A percentile compares a stretch with the other conserved stretches of the same genome.
phyloP scores from a whole-genome alignment of 2,329 filamentous ascomycete genomes.

The Colletotrichum coccodes region DNA sequence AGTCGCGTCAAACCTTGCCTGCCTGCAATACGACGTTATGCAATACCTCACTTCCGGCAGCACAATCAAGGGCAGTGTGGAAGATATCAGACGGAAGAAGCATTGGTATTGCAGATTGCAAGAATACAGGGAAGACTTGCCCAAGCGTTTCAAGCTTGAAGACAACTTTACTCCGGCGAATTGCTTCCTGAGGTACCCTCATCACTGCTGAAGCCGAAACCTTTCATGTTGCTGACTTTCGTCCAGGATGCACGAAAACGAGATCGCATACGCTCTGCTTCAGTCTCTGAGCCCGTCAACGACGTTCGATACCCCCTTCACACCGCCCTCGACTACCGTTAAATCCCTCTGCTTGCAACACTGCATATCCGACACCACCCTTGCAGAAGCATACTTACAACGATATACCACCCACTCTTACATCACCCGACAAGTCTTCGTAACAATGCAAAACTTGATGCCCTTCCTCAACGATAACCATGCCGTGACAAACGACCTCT shows the following conservation, averaged over 20 bases:
- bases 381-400: constrained; percentile 19
- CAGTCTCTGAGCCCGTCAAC: constrained; percentile 16
- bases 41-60: constrained; percentile 20
- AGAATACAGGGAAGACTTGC: constrained; percentile 10
- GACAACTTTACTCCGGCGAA: constrained; percentile 21
- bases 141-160: constrained; percentile 9
- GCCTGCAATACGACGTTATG: constrained; percentile 25
- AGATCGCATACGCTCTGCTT: constrained; percentile 21
- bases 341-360: constrained; percentile 24
- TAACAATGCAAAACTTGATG: constrained; percentile 26
- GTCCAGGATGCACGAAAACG: constrained; percentile 27
- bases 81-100: constrained; percentile 10
- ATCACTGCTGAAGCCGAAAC: not conserved
- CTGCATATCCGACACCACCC: constrained; percentile 26
- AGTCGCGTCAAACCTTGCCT: constrained; percentile 2
- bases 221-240: not conserved
- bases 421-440: constrained; percentile 24
- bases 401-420: constrained; percentile 14
- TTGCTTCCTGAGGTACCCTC: constrained; percentile 9
- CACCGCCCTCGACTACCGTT: constrained; percentile 2
- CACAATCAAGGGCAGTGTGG: constrained; percentile 12
- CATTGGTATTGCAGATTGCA: constrained; percentile 6
- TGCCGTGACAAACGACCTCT: constrained; percentile 15
- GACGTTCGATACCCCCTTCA: constrained; percentile 20
- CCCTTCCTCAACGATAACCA: constrained; percentile 24